These are phyloP conservation scores for Fusarium albidum DNA, from an alignment of 2,329 filamentous ascomycete genomes.

Conservation along the genomic window DNA sequence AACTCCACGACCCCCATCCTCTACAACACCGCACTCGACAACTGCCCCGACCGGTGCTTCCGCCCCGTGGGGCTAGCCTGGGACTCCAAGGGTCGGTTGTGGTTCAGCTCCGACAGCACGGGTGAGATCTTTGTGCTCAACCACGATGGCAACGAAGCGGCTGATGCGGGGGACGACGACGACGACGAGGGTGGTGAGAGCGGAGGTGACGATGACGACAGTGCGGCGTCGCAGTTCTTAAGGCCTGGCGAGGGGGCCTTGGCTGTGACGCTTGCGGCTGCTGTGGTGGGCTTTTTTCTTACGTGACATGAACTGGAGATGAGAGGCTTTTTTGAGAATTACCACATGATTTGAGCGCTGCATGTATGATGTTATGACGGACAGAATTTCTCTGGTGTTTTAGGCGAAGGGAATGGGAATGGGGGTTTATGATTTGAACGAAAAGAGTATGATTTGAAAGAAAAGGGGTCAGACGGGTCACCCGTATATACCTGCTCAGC, in stretches of 20 bases:
- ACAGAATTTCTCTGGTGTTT: too few species aligned
- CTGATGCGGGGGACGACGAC: conserved; percentile 8
- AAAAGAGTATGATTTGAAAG: too few species aligned
- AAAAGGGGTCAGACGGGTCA: too few species aligned
- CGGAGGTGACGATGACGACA: conserved; percentile 26
- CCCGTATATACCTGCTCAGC: too few species aligned
- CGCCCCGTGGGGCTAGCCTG: conserved; percentile 67
- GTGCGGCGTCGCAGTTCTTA: conserved; percentile 31
- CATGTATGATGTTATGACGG: too few species aligned
- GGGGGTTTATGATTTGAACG: too few species aligned
- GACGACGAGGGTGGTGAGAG: conserved; percentile 4
- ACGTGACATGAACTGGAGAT: conserved; percentile 33
- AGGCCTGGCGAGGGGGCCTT: conserved; percentile 30
- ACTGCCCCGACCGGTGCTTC: conserved; percentile 67
- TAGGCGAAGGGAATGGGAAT: too few species aligned
- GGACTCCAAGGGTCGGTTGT: conserved; percentile 62
- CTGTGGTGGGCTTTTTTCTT: conserved; percentile 41
- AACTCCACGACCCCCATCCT: conserved; percentile 62
- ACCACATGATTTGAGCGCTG: too few species aligned
- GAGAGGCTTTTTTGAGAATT: too few species aligned
- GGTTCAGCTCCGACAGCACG: conserved; percentile 68
- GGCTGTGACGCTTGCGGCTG: conserved; percentile 40
- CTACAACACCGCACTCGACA: conserved; percentile 59
- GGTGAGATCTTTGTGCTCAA: conserved; percentile 70
- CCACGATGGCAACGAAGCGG: conserved; percentile 3